phyloP scores from a whole-genome alignment of 495 filamentous ascomycete genomes.

The Aspergillus biplanus region DNA sequence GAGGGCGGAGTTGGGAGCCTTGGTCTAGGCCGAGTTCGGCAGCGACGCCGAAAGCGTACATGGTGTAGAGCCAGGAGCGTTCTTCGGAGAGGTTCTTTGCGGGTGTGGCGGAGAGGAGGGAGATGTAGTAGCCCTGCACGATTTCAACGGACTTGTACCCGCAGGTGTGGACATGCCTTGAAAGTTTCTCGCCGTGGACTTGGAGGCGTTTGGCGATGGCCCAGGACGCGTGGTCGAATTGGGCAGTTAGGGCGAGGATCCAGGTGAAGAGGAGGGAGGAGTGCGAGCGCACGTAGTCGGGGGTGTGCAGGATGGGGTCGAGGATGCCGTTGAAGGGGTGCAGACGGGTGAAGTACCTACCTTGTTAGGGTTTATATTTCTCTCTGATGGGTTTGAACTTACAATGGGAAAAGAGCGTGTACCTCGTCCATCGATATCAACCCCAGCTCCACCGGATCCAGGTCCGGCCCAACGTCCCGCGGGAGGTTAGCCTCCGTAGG shows the following conservation, averaged over 20 bases:
- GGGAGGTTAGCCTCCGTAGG: neutral
- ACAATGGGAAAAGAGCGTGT: slow-evolving; percentile 59
- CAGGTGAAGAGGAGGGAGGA: slow-evolving; percentile 69
- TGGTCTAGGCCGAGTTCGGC: slow-evolving; percentile 33
- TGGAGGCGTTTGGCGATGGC: slow-evolving; percentile 60
- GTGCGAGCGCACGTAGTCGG: slow-evolving; percentile 59
- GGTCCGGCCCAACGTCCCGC: slow-evolving; percentile 57
- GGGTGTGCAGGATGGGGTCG: slow-evolving; percentile 62
- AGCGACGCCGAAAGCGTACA: slow-evolving; percentile 34
- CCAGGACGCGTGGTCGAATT: slow-evolving; percentile 59
- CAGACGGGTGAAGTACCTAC: slow-evolving; percentile 65
- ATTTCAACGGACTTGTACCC: slow-evolving; percentile 68
- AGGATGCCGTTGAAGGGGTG: slow-evolving; percentile 68
- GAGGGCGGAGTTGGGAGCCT: neutral
- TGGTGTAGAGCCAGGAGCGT: slow-evolving; percentile 34
- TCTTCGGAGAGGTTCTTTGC: slow-evolving; percentile 28
- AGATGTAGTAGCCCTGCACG: slow-evolving; percentile 44
- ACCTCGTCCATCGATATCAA: slow-evolving; percentile 60
- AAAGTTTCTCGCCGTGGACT: slow-evolving; percentile 62
- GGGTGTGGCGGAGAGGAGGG: slow-evolving; percentile 30
- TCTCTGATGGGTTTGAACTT: slow-evolving; percentile 19
- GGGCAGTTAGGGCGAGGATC: slow-evolving; percentile 61
- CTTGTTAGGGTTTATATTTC: neutral
- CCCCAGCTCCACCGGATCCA: slow-evolving; percentile 65
- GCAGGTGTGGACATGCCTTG: slow-evolving; percentile 56